These are phyloP conservation scores for Neurospora sp. DNA, from an alignment of 2,329 filamentous ascomycete species.

Conservation along the genomic window DNA sequence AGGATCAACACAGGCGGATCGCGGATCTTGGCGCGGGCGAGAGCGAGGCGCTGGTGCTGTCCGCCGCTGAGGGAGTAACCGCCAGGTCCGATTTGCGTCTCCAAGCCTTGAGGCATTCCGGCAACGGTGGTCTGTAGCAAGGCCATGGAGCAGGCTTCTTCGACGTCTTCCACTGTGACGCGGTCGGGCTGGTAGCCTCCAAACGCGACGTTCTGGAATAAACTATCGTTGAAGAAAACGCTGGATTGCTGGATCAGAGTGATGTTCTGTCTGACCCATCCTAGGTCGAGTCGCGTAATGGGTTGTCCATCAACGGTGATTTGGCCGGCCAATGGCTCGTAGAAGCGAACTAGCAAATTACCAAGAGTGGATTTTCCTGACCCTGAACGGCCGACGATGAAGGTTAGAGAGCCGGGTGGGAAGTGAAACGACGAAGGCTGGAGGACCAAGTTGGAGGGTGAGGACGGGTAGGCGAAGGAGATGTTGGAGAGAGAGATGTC, in stretches of 20 bases:
- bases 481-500: conserved; percentile 40
- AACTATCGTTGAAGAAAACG: conserved; percentile 69
- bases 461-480: conserved; percentile 73
- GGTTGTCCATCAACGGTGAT: conserved; percentile 60
- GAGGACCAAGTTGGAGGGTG: conserved; percentile 51
- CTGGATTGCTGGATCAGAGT: conserved; percentile 77
- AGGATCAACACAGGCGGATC: conserved; percentile 74
- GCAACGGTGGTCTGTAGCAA: conserved; percentile 59
- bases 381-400: conserved; percentile 77
- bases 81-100: conserved; percentile 62
- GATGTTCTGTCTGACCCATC: conserved; percentile 70
- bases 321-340: conserved; percentile 53
- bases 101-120: conserved; percentile 57
- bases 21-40: conserved; percentile 69
- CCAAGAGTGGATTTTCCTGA: conserved; percentile 88
- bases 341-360: conserved; percentile 71
- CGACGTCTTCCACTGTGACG: conserved; percentile 46
- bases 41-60: conserved; percentile 70
- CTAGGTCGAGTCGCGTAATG: conserved; percentile 50
- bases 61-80: conserved; percentile 71
- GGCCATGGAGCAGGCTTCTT: conserved; percentile 54
- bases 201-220: conserved; percentile 70
- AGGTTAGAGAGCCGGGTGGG: conserved; percentile 61
- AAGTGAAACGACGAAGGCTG: conserved; percentile 58
- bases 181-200: conserved; percentile 43